Evolutionary conservation across 2,329 filamentous ascomycete species (phyloP).

Genomic region (Colletotrichum sp.): DNA sequence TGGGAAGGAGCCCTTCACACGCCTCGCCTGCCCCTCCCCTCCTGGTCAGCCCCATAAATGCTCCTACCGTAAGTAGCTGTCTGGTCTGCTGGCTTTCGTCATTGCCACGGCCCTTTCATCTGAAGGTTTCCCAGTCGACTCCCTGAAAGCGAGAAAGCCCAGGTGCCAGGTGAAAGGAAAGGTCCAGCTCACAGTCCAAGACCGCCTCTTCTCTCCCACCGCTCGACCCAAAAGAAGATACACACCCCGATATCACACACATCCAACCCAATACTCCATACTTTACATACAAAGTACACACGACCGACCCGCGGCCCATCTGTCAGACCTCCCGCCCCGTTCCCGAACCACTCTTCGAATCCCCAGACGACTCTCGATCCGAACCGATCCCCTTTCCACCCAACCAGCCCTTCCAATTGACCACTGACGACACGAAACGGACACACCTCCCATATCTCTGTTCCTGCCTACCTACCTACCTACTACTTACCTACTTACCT

Average conservation of each 20-base stretch:
- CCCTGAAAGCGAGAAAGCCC: background rate
- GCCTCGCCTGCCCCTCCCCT: slow-evolving; percentile 7
- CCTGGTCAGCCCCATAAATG: slow-evolving; percentile 17
- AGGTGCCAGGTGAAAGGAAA: background rate
- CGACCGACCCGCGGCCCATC: background rate
- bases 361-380: slow-evolving; percentile 11
- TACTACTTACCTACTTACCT: background rate
- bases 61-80: slow-evolving; percentile 14
- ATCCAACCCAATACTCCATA: background rate
- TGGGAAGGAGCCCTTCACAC: background rate
- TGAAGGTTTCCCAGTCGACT: slow-evolving; percentile 15
- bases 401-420: slow-evolving; percentile 4
- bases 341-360: background rate
- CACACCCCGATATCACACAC: background rate
- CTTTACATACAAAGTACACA: background rate
- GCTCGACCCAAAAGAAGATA: background rate
- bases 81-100: slow-evolving; percentile 15
- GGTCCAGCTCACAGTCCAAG: background rate
- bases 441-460: background rate
- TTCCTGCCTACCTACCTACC: background rate
- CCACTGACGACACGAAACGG: background rate
- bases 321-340: background rate
- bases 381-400: slow-evolving; percentile 12
- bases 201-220: background rate
- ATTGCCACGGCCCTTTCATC: slow-evolving; percentile 22